phyloP scores from a whole-genome alignment of 2,329 filamentous ascomycete species.

The Coniochaeta pulveracea region DNA sequence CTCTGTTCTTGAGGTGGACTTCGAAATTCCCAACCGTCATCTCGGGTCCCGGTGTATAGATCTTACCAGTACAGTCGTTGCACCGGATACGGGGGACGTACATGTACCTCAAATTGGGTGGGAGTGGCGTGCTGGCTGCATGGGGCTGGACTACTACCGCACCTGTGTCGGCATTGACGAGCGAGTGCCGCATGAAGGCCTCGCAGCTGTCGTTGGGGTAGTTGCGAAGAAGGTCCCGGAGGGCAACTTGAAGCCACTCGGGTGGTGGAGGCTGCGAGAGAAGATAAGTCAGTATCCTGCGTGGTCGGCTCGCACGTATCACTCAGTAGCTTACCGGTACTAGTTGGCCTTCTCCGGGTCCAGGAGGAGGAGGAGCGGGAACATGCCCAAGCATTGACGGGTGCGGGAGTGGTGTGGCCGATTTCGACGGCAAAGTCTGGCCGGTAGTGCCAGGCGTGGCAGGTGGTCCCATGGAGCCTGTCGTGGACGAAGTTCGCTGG shows the following conservation, averaged over 20 bases:
- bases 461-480: conserved; percentile 43
- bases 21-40: conserved; percentile 85
- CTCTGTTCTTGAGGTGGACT: conserved; percentile 77
- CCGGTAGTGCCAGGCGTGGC: conserved; percentile 25
- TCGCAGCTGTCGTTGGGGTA: conserved; percentile 82
- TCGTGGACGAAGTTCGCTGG: conserved; percentile 32
- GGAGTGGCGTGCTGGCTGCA: conserved; percentile 35
- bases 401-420: conserved; percentile 17
- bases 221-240: conserved; percentile 56
- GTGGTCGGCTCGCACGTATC: conserved; percentile 9
- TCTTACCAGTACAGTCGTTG: conserved; percentile 82
- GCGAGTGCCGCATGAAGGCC: conserved; percentile 80
- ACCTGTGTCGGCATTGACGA: conserved; percentile 62
- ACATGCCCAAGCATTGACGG: conserved; percentile 50
- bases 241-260: conserved; percentile 68
- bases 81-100: conserved; percentile 87
- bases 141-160: conserved; percentile 42
- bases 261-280: conserved; percentile 63
- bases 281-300: conserved; percentile 4
- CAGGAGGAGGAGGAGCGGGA: conserved; percentile 53
- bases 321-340: conserved; percentile 40
- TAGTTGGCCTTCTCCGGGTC: conserved; percentile 41
- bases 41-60: conserved; percentile 84
- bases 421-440: conserved; percentile 16
- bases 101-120: conserved; percentile 60